Percentiles rank a stretch among this genome's conserved stretches.
These are phyloP conservation scores for Malus asiatica DNA, from an alignment of 306 rosid genomes.

Conservation along the genomic window DNA sequence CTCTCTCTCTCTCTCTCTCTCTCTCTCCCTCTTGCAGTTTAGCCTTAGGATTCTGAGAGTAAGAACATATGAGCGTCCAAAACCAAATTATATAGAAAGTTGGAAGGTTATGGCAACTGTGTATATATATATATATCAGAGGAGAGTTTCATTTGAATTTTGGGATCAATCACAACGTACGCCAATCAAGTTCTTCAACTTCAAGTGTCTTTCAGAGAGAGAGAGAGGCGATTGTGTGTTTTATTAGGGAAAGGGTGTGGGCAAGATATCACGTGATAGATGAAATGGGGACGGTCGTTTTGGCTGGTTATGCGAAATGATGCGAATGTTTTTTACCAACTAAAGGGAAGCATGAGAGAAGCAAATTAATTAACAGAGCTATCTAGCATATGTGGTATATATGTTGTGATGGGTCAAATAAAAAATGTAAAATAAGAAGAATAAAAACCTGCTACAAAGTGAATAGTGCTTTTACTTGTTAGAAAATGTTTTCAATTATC, in stretches of 20 bases:
- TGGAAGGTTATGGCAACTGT: too few relatives aligned
- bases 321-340: not conserved
- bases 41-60: not conserved
- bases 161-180: not conserved
- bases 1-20: not conserved
- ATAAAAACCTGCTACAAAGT: too few relatives aligned
- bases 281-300: not conserved
- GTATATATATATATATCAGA: not conserved
- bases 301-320: not conserved
- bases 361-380: too few relatives aligned
- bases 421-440: not conserved
- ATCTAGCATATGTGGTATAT: not conserved
- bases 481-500: too few relatives aligned
- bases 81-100: too few relatives aligned
- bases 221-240: not conserved
- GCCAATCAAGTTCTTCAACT: not conserved
- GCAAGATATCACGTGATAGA: not conserved
- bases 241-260: not conserved
- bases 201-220: not conserved
- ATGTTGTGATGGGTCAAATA: not conserved
- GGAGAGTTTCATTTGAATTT: not conserved
- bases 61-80: too few relatives aligned
- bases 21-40: not conserved
- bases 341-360: not conserved
- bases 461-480: too few relatives aligned